Evolutionary conservation across 1,284 basidiomycete species (phyloP), one percentile per base, ranked within the genome.

Genomic region (Pseudozyma hubeiensis): DNA sequence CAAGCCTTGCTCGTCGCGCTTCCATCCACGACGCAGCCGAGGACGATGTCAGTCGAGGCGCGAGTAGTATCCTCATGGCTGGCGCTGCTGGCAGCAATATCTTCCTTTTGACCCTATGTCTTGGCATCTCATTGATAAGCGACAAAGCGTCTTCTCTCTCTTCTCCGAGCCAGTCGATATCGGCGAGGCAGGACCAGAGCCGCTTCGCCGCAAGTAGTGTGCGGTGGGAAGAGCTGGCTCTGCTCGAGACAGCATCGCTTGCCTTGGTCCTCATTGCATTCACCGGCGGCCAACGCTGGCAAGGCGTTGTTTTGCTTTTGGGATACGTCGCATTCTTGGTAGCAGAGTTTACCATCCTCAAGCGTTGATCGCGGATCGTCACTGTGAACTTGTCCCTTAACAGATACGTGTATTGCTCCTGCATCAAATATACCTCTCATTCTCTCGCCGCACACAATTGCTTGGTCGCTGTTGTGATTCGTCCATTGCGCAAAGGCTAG

Each of bases 61-160:
- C 81, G n/a, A 62, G 64, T 41, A 80, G 78, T 31, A 76, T 84
- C 48, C 62, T 85, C 44, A 65, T 82, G 62, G 82, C 82, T 17
- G 81, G 80, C 34, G 81, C 81, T 0, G 82, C 84, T 16, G 84
- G 84, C 7, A 79, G 76, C 59, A 83, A 84, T 58, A 72, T 83
- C n/a, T 84, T 84, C 63, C 70, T 85, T 8, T 72, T 83, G 19
- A 81, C 82, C 0, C 65, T 85, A 2, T 82, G 81, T 55, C 69
- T 84, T 1, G 84, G 82, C 29, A 64, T 85, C 10, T 75, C 79
- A n/a, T 74, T 79, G 61, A 46, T 78, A 43, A 75, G 67, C 43
- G 60, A 72, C 31, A 52, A 45, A 35, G 53, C 24, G 53, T 6
- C 51, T 16, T 37, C 10, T 29, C 9, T 24, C 29, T 5, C 24